These are phyloP conservation scores for Alternaria consortialis DNA, from an alignment of 2,329 filamentous ascomycete species.

Conservation along the genomic window DNA sequence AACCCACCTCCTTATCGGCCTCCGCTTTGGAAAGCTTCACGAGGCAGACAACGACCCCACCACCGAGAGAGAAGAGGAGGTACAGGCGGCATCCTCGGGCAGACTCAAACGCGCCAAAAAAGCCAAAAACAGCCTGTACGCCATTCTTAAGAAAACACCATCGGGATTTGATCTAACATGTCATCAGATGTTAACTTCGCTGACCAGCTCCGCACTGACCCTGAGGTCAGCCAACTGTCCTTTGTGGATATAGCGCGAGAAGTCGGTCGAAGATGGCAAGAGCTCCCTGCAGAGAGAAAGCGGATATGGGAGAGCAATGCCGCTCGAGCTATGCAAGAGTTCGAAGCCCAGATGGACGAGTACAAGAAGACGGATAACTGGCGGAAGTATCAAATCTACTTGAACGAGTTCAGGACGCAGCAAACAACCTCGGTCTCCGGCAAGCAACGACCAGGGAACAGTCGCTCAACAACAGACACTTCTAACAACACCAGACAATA, in stretches of 20 bases:
- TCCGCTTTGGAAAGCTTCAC: constrained; percentile 42
- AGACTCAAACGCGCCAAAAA: constrained; percentile 51
- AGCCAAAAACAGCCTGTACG: constrained; percentile 53
- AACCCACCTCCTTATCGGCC: constrained; percentile 38
- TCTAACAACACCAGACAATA: constrained; percentile 35
- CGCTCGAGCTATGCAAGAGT: constrained; percentile 50
- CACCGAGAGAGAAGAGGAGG: constrained; percentile 45
- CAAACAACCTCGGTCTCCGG: constrained; percentile 29
- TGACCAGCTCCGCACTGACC: constrained; percentile 50
- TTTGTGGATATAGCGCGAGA: constrained; percentile 53
- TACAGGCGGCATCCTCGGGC: constrained; percentile 51
- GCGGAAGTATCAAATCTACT: constrained; percentile 49
- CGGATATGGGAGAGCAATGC: constrained; percentile 51
- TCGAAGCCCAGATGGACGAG: constrained; percentile 51
- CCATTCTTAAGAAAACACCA: background rate
- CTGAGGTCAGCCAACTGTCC: constrained; percentile 45
- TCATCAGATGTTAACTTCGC: constrained; percentile 53
- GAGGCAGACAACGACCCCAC: constrained; percentile 33
- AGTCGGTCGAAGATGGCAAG: constrained; percentile 51
- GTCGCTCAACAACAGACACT: constrained; percentile 33
- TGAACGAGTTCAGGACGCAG: constrained; percentile 47
- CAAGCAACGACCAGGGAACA: constrained; percentile 30
- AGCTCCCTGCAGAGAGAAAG: constrained; percentile 47
- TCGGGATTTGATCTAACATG: constrained; percentile 16
- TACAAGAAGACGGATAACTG: constrained; percentile 52